These are phyloP conservation scores for Hypoxylon sp. DNA, from an alignment of 2,329 filamentous ascomycete species.

Conservation along the genomic window DNA sequence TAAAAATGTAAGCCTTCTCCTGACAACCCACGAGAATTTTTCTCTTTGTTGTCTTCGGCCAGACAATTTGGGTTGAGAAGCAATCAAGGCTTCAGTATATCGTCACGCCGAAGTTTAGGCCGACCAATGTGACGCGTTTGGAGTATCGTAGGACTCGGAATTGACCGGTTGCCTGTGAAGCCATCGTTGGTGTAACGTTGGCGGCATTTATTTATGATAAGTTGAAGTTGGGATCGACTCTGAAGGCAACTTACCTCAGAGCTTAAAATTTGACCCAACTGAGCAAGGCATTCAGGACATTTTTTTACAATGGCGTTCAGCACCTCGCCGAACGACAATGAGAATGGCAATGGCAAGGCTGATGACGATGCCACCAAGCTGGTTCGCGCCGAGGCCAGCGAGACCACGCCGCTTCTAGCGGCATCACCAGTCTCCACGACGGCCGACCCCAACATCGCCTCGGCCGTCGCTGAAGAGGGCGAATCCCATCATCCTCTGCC, in stretches of 20 bases:
- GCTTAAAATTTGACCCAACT: not conserved
- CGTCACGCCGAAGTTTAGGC: constrained; percentile 15
- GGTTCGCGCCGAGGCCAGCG: constrained; percentile 15
- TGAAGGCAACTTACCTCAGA: constrained; percentile 1
- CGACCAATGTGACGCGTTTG: constrained; percentile 12
- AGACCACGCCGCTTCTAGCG: constrained; percentile 38
- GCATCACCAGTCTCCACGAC: constrained; percentile 28
- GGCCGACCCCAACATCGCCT: constrained; percentile 18
- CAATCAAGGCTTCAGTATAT: not conserved
- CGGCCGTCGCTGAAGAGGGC: constrained; percentile 9
- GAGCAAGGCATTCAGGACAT: not conserved
- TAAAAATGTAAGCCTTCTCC: constrained; percentile 9
- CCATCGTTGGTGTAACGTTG: constrained; percentile 5
- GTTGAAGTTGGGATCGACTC: not conserved
- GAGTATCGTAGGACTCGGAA: constrained; percentile 18
- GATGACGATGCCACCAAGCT: constrained; percentile 1
- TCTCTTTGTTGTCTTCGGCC: not conserved
- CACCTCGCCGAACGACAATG: constrained; percentile 13
- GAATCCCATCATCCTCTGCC: constrained; percentile 27
- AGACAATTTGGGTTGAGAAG: constrained; percentile 1
- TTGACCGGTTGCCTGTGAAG: constrained; percentile 9
- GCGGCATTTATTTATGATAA: constrained; percentile 2
- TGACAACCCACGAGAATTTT: constrained; percentile 3
- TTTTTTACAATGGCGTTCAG: constrained; percentile 23
- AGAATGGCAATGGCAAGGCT: constrained; percentile 10